These are phyloP conservation scores for Pelargonium australe DNA, from an alignment of 441 rosid species.

Conservation along the genomic window DNA sequence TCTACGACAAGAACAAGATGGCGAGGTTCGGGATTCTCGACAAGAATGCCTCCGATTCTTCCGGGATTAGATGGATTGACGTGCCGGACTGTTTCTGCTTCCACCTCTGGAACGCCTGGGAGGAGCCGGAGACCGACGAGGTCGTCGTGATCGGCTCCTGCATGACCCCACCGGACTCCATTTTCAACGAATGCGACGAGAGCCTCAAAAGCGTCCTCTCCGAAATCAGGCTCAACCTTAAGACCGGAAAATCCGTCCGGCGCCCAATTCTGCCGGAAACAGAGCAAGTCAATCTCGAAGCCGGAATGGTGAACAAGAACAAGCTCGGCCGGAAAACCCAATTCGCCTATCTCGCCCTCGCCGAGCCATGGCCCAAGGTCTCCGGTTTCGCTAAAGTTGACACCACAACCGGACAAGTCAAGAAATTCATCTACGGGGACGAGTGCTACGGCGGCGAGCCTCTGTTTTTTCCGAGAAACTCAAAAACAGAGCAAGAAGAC, in stretches of 20 bases:
- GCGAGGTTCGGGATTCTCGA: constrained; percentile 58
- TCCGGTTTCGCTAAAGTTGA: constrained; percentile 85
- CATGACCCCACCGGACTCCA: constrained; percentile 84
- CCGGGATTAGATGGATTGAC: constrained; percentile 53
- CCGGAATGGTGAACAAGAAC: constrained; percentile 82
- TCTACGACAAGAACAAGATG: constrained; percentile 54
- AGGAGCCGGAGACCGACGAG: constrained; percentile 61
- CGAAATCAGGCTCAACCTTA: constrained; percentile 63
- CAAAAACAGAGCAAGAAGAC: constrained; percentile 35
- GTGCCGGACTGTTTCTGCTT: constrained; percentile 62
- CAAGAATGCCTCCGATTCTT: constrained; percentile 41
- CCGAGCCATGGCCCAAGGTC: constrained; percentile 92
- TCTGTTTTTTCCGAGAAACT: constrained; percentile 39
- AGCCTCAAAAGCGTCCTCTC: constrained; percentile 54
- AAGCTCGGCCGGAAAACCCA: constrained; percentile 43
- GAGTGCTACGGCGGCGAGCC: constrained; percentile 76
- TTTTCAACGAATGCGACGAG: constrained; percentile 75
- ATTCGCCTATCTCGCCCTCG: constrained; percentile 44
- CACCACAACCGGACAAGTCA: not conserved
- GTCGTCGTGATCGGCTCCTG: constrained; percentile 80
- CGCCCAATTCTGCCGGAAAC: constrained; percentile 40
- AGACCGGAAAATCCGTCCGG: constrained; percentile 61
- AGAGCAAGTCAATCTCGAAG: constrained; percentile 46
- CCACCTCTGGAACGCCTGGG: constrained; percentile 93
- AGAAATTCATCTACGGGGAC: constrained; percentile 46